phyloP scores from a whole-genome alignment of 2,329 filamentous ascomycete genomes.

The Ilyonectria mors-panacis region DNA sequence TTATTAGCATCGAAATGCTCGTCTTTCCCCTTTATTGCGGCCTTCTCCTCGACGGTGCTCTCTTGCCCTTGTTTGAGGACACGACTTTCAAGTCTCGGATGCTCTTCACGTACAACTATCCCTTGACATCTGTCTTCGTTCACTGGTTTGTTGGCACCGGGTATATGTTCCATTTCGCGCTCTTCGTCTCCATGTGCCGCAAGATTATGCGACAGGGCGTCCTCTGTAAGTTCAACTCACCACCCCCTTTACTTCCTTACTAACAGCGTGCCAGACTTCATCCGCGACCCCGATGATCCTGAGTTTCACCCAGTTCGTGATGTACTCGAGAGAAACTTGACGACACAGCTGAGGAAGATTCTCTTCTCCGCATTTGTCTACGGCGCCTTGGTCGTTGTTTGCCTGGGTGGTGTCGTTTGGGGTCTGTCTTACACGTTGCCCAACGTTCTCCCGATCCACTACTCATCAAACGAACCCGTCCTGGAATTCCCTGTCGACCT shows the following conservation, averaged over 20 bases:
- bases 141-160: constrained; percentile 99
- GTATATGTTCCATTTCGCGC: constrained; percentile 99
- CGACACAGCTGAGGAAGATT: constrained; percentile 95
- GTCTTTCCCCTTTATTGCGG: constrained; percentile 97
- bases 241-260: not conserved
- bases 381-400: constrained; percentile 91
- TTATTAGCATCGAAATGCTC: constrained; percentile 99
- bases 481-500: constrained; percentile 95
- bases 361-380: constrained; percentile 97
- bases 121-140: constrained; percentile 92
- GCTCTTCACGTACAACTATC: constrained; percentile 82
- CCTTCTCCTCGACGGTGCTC: constrained; percentile 87
- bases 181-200: constrained; percentile 98
- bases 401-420: constrained; percentile 96
- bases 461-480: constrained; percentile 92
- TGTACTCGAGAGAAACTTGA: constrained; percentile 92
- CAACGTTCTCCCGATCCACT: constrained; percentile 89
- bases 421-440: constrained; percentile 78
- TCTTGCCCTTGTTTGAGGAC: constrained; percentile 89
- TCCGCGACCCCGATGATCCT: constrained; percentile 96
- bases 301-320: constrained; percentile 98
- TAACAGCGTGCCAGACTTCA: constrained; percentile 78
- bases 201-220: constrained; percentile 97
- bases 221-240: constrained; percentile 76
- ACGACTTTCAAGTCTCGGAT: constrained; percentile 84